phyloP scores from a whole-genome alignment of 805 yeast species.

The Candida pseudoglaebosa region DNA sequence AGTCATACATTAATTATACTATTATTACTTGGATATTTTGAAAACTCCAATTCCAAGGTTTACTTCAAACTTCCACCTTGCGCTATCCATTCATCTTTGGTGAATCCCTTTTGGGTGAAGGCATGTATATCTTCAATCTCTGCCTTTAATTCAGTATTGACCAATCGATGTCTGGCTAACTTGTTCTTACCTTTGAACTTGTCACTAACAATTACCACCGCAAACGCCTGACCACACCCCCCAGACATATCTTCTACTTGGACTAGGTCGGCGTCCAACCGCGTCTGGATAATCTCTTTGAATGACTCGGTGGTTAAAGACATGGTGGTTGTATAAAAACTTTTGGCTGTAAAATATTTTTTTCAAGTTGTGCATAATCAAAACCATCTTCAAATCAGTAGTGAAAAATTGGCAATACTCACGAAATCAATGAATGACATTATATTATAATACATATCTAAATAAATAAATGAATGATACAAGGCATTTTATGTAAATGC shows the following conservation, averaged over 20 bases:
- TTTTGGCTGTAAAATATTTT: neutral
- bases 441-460: neutral
- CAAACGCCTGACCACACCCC: slow-evolving; percentile 98
- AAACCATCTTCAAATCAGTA: neutral
- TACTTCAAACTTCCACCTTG: slow-evolving; percentile 28
- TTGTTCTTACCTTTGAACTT: slow-evolving; percentile 78
- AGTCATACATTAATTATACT: too few relatives aligned
- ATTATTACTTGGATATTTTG: too few relatives aligned
- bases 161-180: slow-evolving; percentile 80
- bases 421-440: neutral
- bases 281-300: slow-evolving; percentile 46
- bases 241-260: slow-evolving; percentile 79
- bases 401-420: neutral
- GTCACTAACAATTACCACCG: slow-evolving; percentile 76
- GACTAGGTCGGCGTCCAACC: slow-evolving; percentile 61
- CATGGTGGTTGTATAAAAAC: slow-evolving; percentile 13
- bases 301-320: slow-evolving; percentile 39
- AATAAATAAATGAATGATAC: neutral
- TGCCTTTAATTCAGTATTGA: slow-evolving; percentile 73
- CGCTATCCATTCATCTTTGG: slow-evolving; percentile 77
- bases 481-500: neutral
- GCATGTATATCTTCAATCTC: slow-evolving; percentile 90
- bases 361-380: neutral
- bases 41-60: too few relatives aligned
- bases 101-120: slow-evolving; percentile 86